Base-by-base conservation (phyloP, 495 filamentous ascomycete genomes). In the Neurospora intermedia region DNA sequence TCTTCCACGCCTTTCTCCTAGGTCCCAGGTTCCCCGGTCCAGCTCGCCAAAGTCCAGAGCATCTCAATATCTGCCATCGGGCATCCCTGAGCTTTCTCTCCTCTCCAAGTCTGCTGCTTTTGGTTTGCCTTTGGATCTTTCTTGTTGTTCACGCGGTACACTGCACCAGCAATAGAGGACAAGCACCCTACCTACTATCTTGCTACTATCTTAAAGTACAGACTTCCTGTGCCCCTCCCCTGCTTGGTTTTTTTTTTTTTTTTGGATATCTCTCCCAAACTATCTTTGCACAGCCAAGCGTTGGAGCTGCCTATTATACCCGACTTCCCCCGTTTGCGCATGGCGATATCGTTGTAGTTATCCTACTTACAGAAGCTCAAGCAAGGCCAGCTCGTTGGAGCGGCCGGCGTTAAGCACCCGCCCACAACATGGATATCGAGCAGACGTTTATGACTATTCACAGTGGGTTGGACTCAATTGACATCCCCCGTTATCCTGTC, bases 371-470 rank as follows among this genome's bases (percentile, higher is more conserved):
- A 73, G 62, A 75, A 72, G 73, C 73, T 77, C 75, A 78, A 77
- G 77, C 76, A 74, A 72, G 76, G 77, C 75, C 76, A 73, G 81
- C 78, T 80, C 81, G 75, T 78, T 74, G 74, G 76, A 78, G 79
- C 79, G 76, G 81, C 79, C 77, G 77, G 74, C 78, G 75, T 75
- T 71, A 43, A 75, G 76, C 78, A 76, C 77, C 74, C 81, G 82
- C 76, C 15, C 18, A 66, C 54, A 66, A 35, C 78, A 96, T 96
- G 93, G 93, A 81, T 54, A 78, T 76, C 10, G 80, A 96, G 83
- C 92, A 91, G 75, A 97, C 93, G 59, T 96, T 96, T 84, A 96
- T 97, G 84, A 93, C 93, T 74, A 96, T 96, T 76, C 93, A 96
- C 82, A 93, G 94, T 90, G 82, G 83, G 91, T 88, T 76, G 74